Conservation (phyloP, 2,329 filamentous ascomycete species). For the Intubia oerlemansii region DNA sequence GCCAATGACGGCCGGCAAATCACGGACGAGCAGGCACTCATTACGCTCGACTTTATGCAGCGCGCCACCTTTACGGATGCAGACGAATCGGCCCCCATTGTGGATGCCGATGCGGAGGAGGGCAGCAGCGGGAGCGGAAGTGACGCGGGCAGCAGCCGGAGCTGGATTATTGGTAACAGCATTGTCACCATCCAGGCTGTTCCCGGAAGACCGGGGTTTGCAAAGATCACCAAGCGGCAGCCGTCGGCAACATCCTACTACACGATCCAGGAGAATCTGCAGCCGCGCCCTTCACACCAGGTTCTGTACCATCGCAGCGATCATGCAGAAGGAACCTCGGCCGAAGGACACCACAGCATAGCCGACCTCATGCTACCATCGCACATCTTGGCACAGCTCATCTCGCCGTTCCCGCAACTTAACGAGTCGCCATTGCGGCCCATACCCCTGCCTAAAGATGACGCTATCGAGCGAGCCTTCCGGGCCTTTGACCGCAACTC, state of each 20-base stretch:
- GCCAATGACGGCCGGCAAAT: slow-evolving; percentile 54
- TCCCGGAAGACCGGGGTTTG: slow-evolving; percentile 39
- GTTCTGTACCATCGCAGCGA: neutral
- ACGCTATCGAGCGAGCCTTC: slow-evolving; percentile 52
- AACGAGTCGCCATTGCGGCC: slow-evolving; percentile 39
- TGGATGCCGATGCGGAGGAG: slow-evolving; percentile 37
- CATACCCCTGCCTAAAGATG: slow-evolving; percentile 51
- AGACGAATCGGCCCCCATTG: slow-evolving; percentile 42
- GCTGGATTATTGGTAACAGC: slow-evolving; percentile 54
- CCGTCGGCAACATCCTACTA: slow-evolving; percentile 45
- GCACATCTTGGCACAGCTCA: slow-evolving; percentile 50
- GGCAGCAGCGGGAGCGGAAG: slow-evolving; percentile 27
- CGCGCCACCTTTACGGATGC: slow-evolving; percentile 69
- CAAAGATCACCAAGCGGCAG: slow-evolving; percentile 49
- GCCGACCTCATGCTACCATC: slow-evolving; percentile 13
- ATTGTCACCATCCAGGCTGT: slow-evolving; percentile 53
- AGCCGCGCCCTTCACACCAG: slow-evolving; percentile 35
- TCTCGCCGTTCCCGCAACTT: slow-evolving; percentile 38
- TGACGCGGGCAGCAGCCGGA: slow-evolving; percentile 34
- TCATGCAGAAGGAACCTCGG: slow-evolving; percentile 3
- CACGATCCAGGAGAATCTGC: slow-evolving; percentile 36
- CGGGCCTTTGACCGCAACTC: slow-evolving; percentile 68
- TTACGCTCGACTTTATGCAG: slow-evolving; percentile 90
- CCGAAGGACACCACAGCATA: slow-evolving; percentile 15
- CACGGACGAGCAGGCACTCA: slow-evolving; percentile 79